Evolutionary conservation across 2,329 filamentous ascomycete genomes (phyloP).

Genomic region (Sporothrix globosa): DNA sequence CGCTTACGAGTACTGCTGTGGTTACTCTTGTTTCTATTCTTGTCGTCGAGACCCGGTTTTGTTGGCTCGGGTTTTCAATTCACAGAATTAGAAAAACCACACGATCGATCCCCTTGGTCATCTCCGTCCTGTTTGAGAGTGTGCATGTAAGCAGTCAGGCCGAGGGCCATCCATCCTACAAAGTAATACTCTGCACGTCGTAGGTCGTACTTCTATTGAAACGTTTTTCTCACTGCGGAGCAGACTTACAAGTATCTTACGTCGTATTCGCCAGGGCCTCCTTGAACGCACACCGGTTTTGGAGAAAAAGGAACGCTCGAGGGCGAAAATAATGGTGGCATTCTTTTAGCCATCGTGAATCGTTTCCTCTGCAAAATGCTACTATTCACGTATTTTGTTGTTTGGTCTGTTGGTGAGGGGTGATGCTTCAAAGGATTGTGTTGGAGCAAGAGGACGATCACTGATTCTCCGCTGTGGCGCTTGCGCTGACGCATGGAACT

Average conservation of each 20-base stretch:
- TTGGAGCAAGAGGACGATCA: neutral
- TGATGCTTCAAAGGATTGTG: neutral
- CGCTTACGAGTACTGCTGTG: neutral
- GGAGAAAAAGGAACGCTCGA: neutral
- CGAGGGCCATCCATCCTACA: neutral
- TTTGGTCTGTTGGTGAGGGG: constrained; percentile 14
- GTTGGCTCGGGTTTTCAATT: neutral
- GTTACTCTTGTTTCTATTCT: constrained; percentile 12
- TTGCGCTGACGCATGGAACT: constrained; percentile 22
- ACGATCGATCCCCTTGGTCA: constrained; percentile 18
- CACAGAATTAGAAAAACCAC: neutral
- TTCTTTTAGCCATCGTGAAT: no score
- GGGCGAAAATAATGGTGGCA: neutral
- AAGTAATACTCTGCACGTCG: no score
- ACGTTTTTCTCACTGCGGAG: no score
- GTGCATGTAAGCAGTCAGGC: constrained; percentile 2
- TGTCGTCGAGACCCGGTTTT: constrained; percentile 10
- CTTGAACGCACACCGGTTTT: neutral
- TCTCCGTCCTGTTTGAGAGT: constrained; percentile 22
- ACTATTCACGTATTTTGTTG: neutral
- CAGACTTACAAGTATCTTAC: no score
- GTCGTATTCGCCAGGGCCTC: neutral
- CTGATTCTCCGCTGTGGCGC: constrained; percentile 8
- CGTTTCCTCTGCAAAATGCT: neutral
- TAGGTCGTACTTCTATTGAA: no score